Percentiles rank a stretch among this genome's conserved stretches.
phyloP scores from a whole-genome alignment of 2,329 filamentous ascomycete genomes.

The Rachicladosporium sp. region DNA sequence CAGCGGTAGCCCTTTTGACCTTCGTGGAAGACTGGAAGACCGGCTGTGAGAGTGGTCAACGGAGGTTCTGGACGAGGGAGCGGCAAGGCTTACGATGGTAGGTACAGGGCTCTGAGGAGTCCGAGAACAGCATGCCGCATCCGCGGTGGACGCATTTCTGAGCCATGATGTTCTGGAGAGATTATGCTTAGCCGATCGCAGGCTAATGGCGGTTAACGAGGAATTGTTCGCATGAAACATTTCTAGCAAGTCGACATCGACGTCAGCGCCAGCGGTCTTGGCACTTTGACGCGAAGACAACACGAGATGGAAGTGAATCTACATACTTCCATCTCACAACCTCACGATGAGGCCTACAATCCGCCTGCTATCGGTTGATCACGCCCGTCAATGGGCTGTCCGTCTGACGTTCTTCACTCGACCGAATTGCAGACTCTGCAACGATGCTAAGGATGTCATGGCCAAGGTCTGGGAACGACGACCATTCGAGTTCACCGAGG shows the following conservation, averaged over 20 bases:
- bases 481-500: conserved; percentile 56
- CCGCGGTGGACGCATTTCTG: conserved; percentile 93
- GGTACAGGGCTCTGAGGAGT: conserved; percentile 68
- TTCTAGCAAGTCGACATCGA: too few relatives aligned
- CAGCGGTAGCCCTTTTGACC: conserved; percentile 99
- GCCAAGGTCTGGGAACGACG: conserved; percentile 54
- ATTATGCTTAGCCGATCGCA: not conserved
- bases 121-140: conserved; percentile 78
- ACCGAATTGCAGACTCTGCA: conserved; percentile 58
- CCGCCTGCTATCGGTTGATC: too few relatives aligned
- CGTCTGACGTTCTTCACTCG: conserved; percentile 61
- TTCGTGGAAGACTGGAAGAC: conserved; percentile 76
- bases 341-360: too few relatives aligned
- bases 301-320: too few relatives aligned
- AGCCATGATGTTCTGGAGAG: conserved; percentile 38
- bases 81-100: conserved; percentile 79
- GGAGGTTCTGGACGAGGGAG: not conserved
- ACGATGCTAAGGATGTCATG: conserved; percentile 54
- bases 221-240: too few relatives aligned
- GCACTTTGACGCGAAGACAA: too few relatives aligned
- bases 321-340: too few relatives aligned
- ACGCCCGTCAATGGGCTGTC: conserved; percentile 7
- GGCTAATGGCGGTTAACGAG: not conserved
- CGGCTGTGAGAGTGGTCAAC: conserved; percentile 4
- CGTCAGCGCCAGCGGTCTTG: too few relatives aligned